These are phyloP conservation scores for Psilocybe tampanensis DNA, from an alignment of 768 basidiomycete species.

Conservation along the genomic window DNA sequence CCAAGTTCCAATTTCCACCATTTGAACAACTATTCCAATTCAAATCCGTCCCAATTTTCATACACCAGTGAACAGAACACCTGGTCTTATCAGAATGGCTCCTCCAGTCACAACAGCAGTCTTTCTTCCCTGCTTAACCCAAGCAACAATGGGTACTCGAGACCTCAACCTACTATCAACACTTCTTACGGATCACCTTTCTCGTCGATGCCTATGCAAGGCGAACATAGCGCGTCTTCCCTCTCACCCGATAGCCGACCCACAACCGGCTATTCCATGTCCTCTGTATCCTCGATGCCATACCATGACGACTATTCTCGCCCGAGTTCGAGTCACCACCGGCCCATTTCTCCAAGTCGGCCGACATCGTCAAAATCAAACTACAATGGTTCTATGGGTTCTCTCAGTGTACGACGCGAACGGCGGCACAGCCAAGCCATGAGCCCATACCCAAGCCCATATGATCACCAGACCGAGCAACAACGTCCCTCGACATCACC, in stretches of 20 bases:
- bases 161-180: constrained; percentile 71
- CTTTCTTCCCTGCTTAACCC: constrained; percentile 82
- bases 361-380: constrained; percentile 70
- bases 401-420: constrained; percentile 70
- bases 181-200: constrained; percentile 74
- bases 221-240: constrained; percentile 70
- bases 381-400: constrained; percentile 40
- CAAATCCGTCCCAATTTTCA: constrained; percentile 53
- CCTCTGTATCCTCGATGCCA: constrained; percentile 75
- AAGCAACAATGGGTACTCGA: constrained; percentile 54
- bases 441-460: constrained; percentile 85
- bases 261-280: constrained; percentile 84
- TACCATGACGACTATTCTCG: constrained; percentile 81
- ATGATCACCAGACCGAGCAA: constrained; percentile 65
- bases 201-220: constrained; percentile 68
- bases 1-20: constrained; percentile 49
- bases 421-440: constrained; percentile 86
- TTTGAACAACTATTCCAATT: constrained; percentile 45
- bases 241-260: constrained; percentile 86
- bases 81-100: constrained; percentile 54
- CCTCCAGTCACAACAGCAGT: constrained; percentile 70
- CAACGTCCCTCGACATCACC: constrained; percentile 75
- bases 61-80: constrained; percentile 57
- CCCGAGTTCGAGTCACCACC: constrained; percentile 74
- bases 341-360: constrained; percentile 68